A percentile compares a stretch with the other conserved stretches of the same genome.
These are phyloP conservation scores for Ustilago nuda DNA, from an alignment of 1,284 basidiomycete species.

Conservation along the genomic window DNA sequence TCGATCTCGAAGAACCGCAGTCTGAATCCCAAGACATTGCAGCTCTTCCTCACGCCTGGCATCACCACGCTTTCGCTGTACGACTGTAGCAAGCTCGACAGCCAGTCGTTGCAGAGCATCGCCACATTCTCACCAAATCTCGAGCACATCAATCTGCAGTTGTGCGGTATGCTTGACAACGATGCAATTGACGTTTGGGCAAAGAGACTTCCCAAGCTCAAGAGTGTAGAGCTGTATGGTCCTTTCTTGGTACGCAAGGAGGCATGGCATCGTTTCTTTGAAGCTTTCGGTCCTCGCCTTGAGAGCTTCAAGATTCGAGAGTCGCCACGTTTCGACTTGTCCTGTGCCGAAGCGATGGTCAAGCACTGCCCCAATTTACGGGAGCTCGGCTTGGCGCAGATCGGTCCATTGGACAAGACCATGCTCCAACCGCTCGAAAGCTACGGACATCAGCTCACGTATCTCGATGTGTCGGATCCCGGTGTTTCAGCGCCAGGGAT, in stretches of 20 bases:
- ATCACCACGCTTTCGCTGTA: constrained; percentile 82
- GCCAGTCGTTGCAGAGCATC: constrained; percentile 56
- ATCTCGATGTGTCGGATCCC: constrained; percentile 77
- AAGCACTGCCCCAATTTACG: constrained; percentile 76
- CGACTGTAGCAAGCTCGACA: constrained; percentile 78
- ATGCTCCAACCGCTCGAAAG: constrained; percentile 59
- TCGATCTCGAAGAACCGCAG: constrained; percentile 87
- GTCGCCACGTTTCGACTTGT: constrained; percentile 86
- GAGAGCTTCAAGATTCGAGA: constrained; percentile 79
- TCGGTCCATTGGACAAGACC: constrained; percentile 74
- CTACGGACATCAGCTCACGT: constrained; percentile 72
- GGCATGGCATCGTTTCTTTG: constrained; percentile 83
- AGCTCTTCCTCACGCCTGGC: constrained; percentile 82
- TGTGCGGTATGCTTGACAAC: constrained; percentile 86
- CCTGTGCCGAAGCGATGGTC: constrained; percentile 78
- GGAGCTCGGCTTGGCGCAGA: constrained; percentile 81
- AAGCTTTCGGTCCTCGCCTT: constrained; percentile 74
- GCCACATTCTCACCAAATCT: constrained; percentile 60
- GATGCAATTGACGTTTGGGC: constrained; percentile 77
- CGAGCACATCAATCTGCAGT: constrained; percentile 76
- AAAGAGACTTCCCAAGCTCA: constrained; percentile 77
- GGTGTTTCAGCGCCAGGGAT: constrained; percentile 68
- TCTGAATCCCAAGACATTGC: constrained; percentile 79
- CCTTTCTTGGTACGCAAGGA: constrained; percentile 85
- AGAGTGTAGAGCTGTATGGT: constrained; percentile 82